These are phyloP conservation scores for Keithomyces neogunnii DNA, from an alignment of 2,329 filamentous ascomycete species.

Conservation along the genomic window DNA sequence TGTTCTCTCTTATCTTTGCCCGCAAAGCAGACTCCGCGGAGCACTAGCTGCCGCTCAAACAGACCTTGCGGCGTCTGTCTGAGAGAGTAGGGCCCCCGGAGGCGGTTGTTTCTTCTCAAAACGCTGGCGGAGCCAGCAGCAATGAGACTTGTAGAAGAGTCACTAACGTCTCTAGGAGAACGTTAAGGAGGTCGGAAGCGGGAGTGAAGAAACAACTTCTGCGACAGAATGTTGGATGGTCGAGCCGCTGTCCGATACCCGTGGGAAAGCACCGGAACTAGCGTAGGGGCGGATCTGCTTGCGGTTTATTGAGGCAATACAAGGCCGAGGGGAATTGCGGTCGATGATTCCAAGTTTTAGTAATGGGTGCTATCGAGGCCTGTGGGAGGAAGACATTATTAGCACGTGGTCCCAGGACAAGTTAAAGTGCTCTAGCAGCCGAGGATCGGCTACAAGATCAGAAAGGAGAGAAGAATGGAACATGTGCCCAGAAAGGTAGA, in stretches of 20 bases:
- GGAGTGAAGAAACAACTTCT: conserved; percentile 73
- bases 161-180: conserved; percentile 56
- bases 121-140: conserved; percentile 87
- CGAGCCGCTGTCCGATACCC: conserved; percentile 68
- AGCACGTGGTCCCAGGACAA: not conserved
- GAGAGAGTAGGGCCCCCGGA: conserved; percentile 96
- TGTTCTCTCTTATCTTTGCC: conserved; percentile 17
- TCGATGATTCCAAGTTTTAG: not conserved
- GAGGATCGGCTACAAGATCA: too few relatives aligned
- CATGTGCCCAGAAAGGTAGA: conserved; percentile 5
- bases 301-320: not conserved
- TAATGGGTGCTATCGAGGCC: conserved; percentile 52
- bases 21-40: conserved; percentile 58
- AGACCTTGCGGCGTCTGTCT: conserved; percentile 88
- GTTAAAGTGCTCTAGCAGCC: too few relatives aligned
- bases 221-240: conserved; percentile 80
- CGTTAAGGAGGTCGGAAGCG: conserved; percentile 90
- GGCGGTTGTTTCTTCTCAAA: conserved; percentile 45
- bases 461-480: conserved; percentile 1
- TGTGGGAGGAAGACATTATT: conserved; percentile 15
- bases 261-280: conserved; percentile 74
- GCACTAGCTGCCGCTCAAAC: conserved; percentile 97
- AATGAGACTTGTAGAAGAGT: conserved; percentile 35
- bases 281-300: conserved; percentile 28
- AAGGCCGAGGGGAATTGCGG: conserved; percentile 5